Evolutionary conservation across 768 basidiomycete species (phyloP), one percentile per base, ranked within the genome.

Genomic region (Termitomyces sp.): DNA sequence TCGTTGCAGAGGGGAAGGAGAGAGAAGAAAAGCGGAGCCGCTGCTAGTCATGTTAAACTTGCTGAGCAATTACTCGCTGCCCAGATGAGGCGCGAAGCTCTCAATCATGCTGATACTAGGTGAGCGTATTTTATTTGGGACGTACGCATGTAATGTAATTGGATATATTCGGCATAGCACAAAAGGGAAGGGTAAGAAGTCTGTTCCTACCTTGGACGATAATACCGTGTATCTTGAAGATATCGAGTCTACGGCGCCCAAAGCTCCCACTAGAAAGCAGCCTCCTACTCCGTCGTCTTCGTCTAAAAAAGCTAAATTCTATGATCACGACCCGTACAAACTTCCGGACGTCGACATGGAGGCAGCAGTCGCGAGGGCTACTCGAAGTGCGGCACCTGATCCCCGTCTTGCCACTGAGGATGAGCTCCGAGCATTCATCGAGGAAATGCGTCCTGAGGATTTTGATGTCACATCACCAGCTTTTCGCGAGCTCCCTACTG

Each of bases 321-420:
- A 82, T 59, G 87, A 90, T 66, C 86, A 91, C 63, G 97, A 99
- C 68, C 94, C 95, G 18, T 99, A 99, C 70, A 84, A 76, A n/a
- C 80, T 99, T 13, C 97, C 97, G 2, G 88, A 89, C 22, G 78
- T 95, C 52, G 77, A 94, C 61, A 64, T 95, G 61, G 83, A 86
- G 39, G 80, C 80, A 43, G 77, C 74, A 16, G 72, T 92, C 6
- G 78, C 82, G 1, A 80, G 84, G 60, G 88, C 80, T 27, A 86
- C 88, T 4, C 79, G 78, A 9, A 73, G 82, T 4, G 67, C 71
- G 26, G 82, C 76, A 12, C 90, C 92, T 2, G 97, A 99, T 69
- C 93, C 94, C 5, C 86, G 97, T 27, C 76, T 99, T 14, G 97
- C 97, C 1, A 98, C 97, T 0, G 97, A 97, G 69, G 97, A 94